Base-by-base conservation (phyloP, 805 yeast species). In the Hanseniaspora pseudoguilliermondii region DNA sequence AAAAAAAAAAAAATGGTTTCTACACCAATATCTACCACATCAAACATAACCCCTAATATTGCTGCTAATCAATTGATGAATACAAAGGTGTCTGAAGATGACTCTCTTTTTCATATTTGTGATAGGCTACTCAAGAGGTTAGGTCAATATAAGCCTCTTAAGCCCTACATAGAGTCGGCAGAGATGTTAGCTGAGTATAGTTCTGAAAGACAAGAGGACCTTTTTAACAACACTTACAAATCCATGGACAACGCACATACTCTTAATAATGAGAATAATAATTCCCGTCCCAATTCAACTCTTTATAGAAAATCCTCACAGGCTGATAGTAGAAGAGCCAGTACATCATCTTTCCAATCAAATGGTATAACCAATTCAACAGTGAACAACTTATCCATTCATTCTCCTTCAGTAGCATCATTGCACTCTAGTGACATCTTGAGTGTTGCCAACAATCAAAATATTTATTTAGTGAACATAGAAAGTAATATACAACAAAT, bases 71-170 rank as follows among this genome's bases (percentile, higher is more conserved):
- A 55, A n/a, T n/a, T 79, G 49, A 79, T 86, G 80, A 86, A 85
- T 68, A 75, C 75, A 60, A 76, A 75, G 58, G 84, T 84, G 5
- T 71, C 76, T 23, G 79, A 81, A 21, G 71, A 75, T 51, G 90
- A 83, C 58, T 87, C 90, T 36, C 69, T 87, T 27, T 86, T 79
- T 65, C 82, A 82, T 66, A 77, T 85, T 40, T 81, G 93, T 65
- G 67, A 75, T 25, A 73, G 71, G 32, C 71, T 86, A 55, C 76
- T 80, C 63, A 73, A 70, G 57, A 69, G 83, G 58, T 68, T 88
- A 38, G 79, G 77, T 54, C 69, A 72, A 42, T 75, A 85, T 23
- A 80, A 84, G 0, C 89, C 83, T 20, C 75, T 88, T 75, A 77
- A 75, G 39, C 84, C 89, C 41, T 84, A 80, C 66, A 65, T 86